A percentile compares a stretch with the other conserved stretches of the same genome.
Evolutionary conservation across 2,329 filamentous ascomycete genomes (phyloP).

Genomic region (Sarocladium brachiariae): DNA sequence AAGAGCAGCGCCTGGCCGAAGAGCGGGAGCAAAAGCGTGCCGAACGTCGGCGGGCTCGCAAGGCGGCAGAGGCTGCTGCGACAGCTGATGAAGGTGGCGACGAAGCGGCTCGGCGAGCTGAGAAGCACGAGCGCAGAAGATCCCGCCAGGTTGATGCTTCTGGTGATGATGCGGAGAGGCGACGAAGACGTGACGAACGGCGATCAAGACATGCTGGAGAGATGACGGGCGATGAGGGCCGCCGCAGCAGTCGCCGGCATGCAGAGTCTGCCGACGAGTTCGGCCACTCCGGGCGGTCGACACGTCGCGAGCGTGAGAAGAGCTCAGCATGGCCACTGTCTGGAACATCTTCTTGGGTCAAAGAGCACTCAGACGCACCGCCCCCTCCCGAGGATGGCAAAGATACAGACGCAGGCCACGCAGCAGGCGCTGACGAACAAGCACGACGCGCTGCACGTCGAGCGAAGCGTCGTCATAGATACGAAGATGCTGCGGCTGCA

Average conservation of each 20-base stretch:
- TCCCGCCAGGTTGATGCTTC: slow-evolving; percentile 35
- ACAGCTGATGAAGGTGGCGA: slow-evolving; percentile 35
- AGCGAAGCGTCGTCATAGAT: slow-evolving; percentile 36
- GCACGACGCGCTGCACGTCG: slow-evolving; percentile 42
- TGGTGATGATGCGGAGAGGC: slow-evolving; percentile 45
- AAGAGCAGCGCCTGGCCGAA: slow-evolving; percentile 41
- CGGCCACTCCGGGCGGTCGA: slow-evolving; percentile 34
- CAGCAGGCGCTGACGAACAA: slow-evolving; percentile 36
- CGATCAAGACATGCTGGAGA: slow-evolving; percentile 30
- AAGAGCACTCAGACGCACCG: slow-evolving; percentile 55
- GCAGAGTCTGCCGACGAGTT: slow-evolving; percentile 38
- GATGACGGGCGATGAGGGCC: neutral
- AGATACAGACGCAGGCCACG: slow-evolving; percentile 23
- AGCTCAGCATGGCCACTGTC: slow-evolving; percentile 51
- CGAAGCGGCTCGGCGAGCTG: slow-evolving; percentile 36
- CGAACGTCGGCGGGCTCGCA: slow-evolving; percentile 43
- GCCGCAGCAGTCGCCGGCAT: slow-evolving; percentile 16
- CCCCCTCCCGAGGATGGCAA: slow-evolving; percentile 44
- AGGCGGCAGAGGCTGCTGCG: slow-evolving; percentile 39
- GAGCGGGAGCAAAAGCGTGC: slow-evolving; percentile 41
- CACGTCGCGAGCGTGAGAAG: slow-evolving; percentile 27
- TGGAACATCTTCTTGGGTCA: slow-evolving; percentile 60
- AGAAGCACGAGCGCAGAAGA: slow-evolving; percentile 43
- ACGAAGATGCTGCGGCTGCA: slow-evolving; percentile 34
- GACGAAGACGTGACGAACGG: slow-evolving; percentile 44